A percentile compares a stretch with the other conserved stretches of the same genome.
phyloP scores from a whole-genome alignment of 1,284 basidiomycete species.

The Marasmius tenuissimus region DNA sequence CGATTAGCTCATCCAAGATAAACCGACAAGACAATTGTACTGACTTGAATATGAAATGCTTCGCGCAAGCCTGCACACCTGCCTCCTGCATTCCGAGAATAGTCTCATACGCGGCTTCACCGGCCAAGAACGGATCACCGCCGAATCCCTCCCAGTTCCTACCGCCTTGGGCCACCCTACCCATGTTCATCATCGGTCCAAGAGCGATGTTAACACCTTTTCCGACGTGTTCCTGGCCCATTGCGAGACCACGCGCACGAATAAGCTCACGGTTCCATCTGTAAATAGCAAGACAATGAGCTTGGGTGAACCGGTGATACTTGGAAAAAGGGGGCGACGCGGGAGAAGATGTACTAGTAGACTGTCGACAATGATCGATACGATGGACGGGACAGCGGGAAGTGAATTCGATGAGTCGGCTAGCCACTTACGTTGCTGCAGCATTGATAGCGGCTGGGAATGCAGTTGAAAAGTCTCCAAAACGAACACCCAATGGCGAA shows the following conservation, averaged over 20 bases:
- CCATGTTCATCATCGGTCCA: conserved; percentile 72
- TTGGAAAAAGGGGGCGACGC: too few species aligned
- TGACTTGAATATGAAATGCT: conserved; percentile 75
- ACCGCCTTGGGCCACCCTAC: conserved; percentile 64
- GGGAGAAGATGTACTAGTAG: too few species aligned
- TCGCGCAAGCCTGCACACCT: conserved; percentile 78
- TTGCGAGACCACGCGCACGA: conserved; percentile 68
- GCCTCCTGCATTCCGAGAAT: conserved; percentile 72
- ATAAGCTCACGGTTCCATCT: conserved; percentile 67
- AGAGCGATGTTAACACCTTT: conserved; percentile 80
- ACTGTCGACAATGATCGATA: too few species aligned
- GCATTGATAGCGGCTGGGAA: conserved; percentile 45
- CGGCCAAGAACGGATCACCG: conserved; percentile 73
- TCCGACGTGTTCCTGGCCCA: conserved; percentile 77
- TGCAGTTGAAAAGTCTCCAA: conserved; percentile 40
- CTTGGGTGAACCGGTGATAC: neutral
- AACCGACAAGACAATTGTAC: conserved; percentile 20
- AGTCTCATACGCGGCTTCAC: conserved; percentile 74
- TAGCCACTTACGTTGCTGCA: conserved; percentile 32
- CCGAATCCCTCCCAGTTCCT: conserved; percentile 89
- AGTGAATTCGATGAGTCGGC: neutral
- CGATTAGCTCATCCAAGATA: neutral
- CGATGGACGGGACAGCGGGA: neutral
- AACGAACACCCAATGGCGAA: conserved; percentile 35
- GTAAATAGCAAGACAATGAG: neutral